These are phyloP conservation scores for Penicillium dipodomyicola DNA, from an alignment of 495 filamentous ascomycete species.

Conservation along the genomic window DNA sequence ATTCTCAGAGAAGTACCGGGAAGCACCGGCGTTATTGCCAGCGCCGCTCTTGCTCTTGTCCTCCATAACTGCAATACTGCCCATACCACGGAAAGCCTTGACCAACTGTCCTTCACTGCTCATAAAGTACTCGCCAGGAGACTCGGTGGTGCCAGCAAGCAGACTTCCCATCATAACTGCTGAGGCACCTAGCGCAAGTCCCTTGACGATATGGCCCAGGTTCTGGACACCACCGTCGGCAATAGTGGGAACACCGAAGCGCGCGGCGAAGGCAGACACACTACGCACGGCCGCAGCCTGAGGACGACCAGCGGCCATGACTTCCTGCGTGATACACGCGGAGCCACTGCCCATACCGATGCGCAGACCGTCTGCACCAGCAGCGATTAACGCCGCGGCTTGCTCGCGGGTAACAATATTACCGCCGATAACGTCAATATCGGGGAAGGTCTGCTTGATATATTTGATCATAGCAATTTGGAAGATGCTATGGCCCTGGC, in stretches of 20 bases:
- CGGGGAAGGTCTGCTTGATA: constrained; percentile 80
- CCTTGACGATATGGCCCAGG: constrained; percentile 98
- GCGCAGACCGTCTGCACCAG: constrained; percentile 91
- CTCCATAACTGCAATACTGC: constrained; percentile 98
- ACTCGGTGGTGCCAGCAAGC: constrained; percentile 95
- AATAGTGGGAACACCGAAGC: constrained; percentile 96
- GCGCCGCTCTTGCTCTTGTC: constrained; percentile 76
- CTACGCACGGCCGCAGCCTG: constrained; percentile 90
- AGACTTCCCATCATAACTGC: constrained; percentile 99
- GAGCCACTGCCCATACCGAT: constrained; percentile 99
- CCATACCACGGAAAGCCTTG: constrained; percentile 99
- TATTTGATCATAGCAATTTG: constrained; percentile 96
- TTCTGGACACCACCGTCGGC: constrained; percentile 98
- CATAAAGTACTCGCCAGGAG: constrained; percentile 93
- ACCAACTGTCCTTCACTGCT: constrained; percentile 93
- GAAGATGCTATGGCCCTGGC: constrained; percentile 95
- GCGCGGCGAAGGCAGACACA: constrained; percentile 80
- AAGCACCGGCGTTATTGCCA: constrained; percentile 86
- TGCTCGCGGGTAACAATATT: constrained; percentile 98
- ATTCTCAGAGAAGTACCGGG: constrained; percentile 97
- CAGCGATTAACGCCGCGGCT: constrained; percentile 86
- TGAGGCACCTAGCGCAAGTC: constrained; percentile 86
- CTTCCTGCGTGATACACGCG: constrained; percentile 98
- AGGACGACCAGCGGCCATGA: constrained; percentile 96
- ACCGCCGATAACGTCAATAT: constrained; percentile 90